Evolutionary conservation across 352 stramenopile genomes (phyloP).

Genomic region (Globisporangium canariense): DNA sequence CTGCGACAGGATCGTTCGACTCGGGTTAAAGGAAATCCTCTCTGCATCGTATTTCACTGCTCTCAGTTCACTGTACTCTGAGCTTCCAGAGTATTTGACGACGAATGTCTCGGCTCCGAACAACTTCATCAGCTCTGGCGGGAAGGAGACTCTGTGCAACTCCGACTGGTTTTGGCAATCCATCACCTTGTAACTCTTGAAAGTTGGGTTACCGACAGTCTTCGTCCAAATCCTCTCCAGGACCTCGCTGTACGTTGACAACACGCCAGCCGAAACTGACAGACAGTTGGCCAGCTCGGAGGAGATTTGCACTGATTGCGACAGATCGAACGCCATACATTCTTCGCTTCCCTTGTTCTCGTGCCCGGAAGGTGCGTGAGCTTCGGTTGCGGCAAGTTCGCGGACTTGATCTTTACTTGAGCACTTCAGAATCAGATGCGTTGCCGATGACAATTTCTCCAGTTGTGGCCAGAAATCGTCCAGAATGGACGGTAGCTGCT

Average conservation of each 20-base stretch:
- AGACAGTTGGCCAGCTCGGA: constrained; percentile 34
- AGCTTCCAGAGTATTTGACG: constrained; percentile 23
- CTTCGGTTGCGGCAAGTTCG: background rate
- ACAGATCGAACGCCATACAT: background rate
- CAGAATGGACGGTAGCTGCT: constrained; percentile 34
- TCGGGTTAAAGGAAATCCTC: constrained; percentile 38
- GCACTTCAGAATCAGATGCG: constrained; percentile 18
- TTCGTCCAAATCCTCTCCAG: constrained; percentile 41
- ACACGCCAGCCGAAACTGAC: constrained; percentile 11
- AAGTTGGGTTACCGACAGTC: constrained; percentile 23
- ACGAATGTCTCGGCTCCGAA: constrained; percentile 45
- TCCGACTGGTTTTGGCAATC: constrained; percentile 22
- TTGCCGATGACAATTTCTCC: constrained; percentile 26
- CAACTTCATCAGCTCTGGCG: constrained; percentile 39
- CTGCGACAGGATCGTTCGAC: constrained; percentile 51
- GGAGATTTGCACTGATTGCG: constrained; percentile 21
- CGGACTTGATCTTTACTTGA: background rate
- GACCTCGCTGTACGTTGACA: constrained; percentile 32
- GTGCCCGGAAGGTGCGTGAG: background rate
- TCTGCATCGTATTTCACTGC: constrained; percentile 22
- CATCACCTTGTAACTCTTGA: constrained; percentile 33
- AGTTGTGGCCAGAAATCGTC: constrained; percentile 45
- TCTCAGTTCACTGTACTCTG: constrained; percentile 2
- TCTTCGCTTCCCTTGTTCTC: background rate
- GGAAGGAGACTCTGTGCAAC: constrained; percentile 34